phyloP scores from a whole-genome alignment of 1,284 basidiomycete genomes.

The Singerocomus inundabilis region DNA sequence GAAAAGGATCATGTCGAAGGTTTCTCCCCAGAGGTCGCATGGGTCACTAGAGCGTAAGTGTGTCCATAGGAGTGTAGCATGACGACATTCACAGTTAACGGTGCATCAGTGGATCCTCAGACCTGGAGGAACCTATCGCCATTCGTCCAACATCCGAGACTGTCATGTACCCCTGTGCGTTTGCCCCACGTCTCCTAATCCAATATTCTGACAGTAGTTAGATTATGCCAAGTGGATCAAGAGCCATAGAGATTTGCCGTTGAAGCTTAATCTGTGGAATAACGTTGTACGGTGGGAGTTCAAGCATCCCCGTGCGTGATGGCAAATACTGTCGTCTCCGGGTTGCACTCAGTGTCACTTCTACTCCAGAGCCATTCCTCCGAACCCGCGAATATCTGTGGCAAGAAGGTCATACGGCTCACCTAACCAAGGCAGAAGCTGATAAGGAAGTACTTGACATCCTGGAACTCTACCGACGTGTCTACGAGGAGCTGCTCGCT shows the following conservation, averaged over 20 bases:
- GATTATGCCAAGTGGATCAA: constrained; percentile 99
- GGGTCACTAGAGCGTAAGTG: constrained; percentile 94
- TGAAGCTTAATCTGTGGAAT: constrained; percentile 99
- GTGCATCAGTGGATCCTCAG: constrained; percentile 73
- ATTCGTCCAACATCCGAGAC: constrained; percentile 98
- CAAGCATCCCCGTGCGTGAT: constrained; percentile 85
- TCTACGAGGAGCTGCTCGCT: constrained; percentile 97
- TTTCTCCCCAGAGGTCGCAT: constrained; percentile 99
- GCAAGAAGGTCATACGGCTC: constrained; percentile 99
- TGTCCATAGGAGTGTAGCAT: background rate
- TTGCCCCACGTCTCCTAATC: background rate
- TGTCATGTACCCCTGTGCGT: constrained; percentile 93
- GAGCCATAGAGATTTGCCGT: constrained; percentile 93
- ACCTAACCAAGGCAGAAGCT: constrained; percentile 86
- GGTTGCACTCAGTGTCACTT: constrained; percentile 1
- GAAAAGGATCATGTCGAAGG: constrained; percentile 99
- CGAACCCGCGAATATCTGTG: constrained; percentile 99
- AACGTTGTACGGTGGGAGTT: constrained; percentile 99
- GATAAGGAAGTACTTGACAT: constrained; percentile 92
- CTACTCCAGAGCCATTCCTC: constrained; percentile 86
- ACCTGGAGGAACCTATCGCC: constrained; percentile 96
- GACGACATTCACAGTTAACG: background rate
- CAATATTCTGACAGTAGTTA: constrained; percentile 21
- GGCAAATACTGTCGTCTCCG: background rate
- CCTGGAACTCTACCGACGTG: constrained; percentile 91